Conservation (phyloP, 192 early-diverging fungal species). For the Coemansia sp. region DNA sequence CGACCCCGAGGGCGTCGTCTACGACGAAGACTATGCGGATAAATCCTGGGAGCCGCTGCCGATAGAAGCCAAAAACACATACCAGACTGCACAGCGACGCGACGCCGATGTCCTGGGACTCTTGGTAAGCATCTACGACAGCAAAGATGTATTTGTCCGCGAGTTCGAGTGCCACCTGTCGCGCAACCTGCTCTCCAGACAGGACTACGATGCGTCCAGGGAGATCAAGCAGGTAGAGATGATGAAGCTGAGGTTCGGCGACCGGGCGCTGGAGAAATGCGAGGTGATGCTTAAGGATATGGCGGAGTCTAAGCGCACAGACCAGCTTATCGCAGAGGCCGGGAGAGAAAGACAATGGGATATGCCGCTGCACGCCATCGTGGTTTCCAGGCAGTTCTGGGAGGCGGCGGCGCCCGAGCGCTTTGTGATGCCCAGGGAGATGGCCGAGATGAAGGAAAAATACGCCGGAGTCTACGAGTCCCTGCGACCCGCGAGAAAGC, state of each 20-base stretch:
- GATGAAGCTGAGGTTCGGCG: conserved; percentile 72
- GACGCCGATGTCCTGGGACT: conserved; percentile 64
- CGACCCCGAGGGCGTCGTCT: conserved; percentile 44
- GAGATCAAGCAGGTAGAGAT: conserved; percentile 70
- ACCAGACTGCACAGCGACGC: conserved; percentile 24
- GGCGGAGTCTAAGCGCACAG: conserved; percentile 66
- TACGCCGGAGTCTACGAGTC: conserved; percentile 52
- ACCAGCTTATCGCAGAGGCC: conserved; percentile 52
- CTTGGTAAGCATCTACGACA: conserved; percentile 68
- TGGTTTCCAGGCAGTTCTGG: conserved; percentile 71
- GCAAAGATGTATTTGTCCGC: conserved; percentile 63
- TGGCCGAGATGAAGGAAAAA: conserved; percentile 40
- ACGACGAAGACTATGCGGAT: conserved; percentile 54
- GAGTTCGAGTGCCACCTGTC: conserved; percentile 68
- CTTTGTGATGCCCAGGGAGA: conserved; percentile 43
- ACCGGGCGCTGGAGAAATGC: conserved; percentile 58
- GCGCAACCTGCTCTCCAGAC: conserved; percentile 50
- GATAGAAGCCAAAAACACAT: conserved; percentile 51
- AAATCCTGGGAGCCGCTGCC: conserved; percentile 65
- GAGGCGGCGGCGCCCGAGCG: conserved; percentile 35
- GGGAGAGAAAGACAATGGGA: conserved; percentile 9
- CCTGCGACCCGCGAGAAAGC: conserved; percentile 59
- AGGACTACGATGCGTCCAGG: conserved; percentile 54
- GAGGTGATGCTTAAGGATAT: conserved; percentile 83
- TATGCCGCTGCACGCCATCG: conserved; percentile 37